phyloP scores from a whole-genome alignment of 768 basidiomycete genomes.

The Asterophora parasitica region DNA sequence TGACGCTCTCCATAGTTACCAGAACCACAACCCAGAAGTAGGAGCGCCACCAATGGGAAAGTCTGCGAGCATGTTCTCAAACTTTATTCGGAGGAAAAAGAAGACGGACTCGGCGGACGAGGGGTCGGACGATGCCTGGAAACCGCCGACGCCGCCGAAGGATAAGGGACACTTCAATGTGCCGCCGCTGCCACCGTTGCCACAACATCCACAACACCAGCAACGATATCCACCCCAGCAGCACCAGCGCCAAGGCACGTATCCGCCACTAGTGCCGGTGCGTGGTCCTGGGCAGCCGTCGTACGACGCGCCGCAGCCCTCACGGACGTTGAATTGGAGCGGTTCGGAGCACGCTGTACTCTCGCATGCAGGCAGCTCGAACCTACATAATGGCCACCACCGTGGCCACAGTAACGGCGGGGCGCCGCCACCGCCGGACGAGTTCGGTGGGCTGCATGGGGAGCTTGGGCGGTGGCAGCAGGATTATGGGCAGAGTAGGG shows the following conservation, averaged over 20 bases:
- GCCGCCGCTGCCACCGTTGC: constrained; percentile 6
- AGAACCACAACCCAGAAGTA: constrained; percentile 14
- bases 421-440: constrained; percentile 1
- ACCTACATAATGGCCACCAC: constrained; percentile 22
- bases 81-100: constrained; percentile 38
- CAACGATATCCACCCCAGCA: constrained; percentile 4
- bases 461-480: constrained; percentile 12
- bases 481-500: constrained; percentile 11
- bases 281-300: constrained; percentile 5
- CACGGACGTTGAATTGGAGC: constrained; percentile 25
- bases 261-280: constrained; percentile 16
- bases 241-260: constrained; percentile 2
- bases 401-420: no score
- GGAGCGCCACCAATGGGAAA: constrained; percentile 20
- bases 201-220: not conserved
- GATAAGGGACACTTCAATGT: constrained; percentile 26
- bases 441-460: constrained; percentile 15
- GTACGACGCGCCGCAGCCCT: constrained; percentile 16
- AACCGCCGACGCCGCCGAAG: constrained; percentile 48
- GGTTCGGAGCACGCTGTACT: constrained; percentile 39
- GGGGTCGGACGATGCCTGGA: constrained; percentile 22
- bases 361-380: constrained; percentile 28
- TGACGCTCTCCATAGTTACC: constrained; percentile 16
- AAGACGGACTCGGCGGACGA: constrained; percentile 23
- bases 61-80: constrained; percentile 26